Evolutionary conservation across 495 filamentous ascomycete genomes (phyloP).

Genomic region (Penicillium lividum): DNA sequence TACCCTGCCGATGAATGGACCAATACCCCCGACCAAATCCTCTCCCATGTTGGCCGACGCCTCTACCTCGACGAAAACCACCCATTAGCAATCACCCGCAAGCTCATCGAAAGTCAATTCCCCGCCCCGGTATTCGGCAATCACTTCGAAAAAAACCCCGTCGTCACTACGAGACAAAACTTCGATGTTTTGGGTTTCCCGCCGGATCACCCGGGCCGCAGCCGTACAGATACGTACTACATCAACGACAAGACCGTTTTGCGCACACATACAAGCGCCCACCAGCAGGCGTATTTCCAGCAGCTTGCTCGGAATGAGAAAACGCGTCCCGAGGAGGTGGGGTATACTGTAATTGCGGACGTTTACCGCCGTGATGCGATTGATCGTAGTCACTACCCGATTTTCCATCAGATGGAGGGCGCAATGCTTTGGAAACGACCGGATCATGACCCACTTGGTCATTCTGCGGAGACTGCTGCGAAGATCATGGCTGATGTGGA

Average conservation of each 20-base stretch:
- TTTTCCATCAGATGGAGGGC: conserved; percentile 99
- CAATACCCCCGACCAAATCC: conserved; percentile 76
- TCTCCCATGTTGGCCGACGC: conserved; percentile 67
- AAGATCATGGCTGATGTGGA: conserved; percentile 64
- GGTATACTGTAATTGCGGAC: conserved; percentile 91
- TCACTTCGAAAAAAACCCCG: conserved; percentile 75
- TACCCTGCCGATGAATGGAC: conserved; percentile 81
- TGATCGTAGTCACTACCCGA: conserved; percentile 90
- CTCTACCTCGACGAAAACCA: conserved; percentile 88
- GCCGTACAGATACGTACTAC: conserved; percentile 92
- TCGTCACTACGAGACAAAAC: conserved; percentile 85
- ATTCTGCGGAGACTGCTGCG: conserved; percentile 37
- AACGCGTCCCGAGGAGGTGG: conserved; percentile 62
- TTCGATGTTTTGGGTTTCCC: conserved; percentile 95
- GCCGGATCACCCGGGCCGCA: conserved; percentile 83
- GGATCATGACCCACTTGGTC: conserved; percentile 56
- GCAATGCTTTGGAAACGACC: conserved; percentile 86
- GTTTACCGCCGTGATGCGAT: conserved; percentile 95
- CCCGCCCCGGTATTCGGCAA: conserved; percentile 68
- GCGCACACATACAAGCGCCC: conserved; percentile 90
- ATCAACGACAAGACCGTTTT: conserved; percentile 81
- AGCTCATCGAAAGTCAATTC: conserved; percentile 90
- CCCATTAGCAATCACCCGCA: conserved; percentile 84
- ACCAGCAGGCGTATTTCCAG: conserved; percentile 85
- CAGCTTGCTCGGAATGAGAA: conserved; percentile 44